A percentile compares a stretch with the other conserved stretches of the same genome.
Evolutionary conservation across 139 green algal species (phyloP).

Genomic region (Closterium sp.): DNA sequence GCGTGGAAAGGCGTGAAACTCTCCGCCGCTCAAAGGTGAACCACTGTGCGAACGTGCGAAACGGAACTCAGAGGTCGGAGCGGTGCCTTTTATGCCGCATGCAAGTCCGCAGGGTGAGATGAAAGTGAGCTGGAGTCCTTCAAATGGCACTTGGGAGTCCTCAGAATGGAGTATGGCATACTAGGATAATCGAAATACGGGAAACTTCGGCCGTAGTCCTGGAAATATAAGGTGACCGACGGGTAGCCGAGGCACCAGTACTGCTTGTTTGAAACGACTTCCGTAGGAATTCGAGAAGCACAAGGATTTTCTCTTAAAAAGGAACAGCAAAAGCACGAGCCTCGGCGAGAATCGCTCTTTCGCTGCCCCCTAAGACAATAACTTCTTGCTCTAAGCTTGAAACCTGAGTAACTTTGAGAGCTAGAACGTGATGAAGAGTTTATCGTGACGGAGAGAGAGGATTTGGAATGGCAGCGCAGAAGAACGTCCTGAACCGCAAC

Average conservation of each 20-base stretch:
- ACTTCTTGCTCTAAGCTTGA: not conserved
- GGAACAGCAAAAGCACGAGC: not conserved
- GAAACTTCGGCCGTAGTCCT: no score
- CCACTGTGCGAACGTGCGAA: no score
- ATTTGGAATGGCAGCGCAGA: not conserved
- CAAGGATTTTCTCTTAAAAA: not conserved
- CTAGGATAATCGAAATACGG: no score
- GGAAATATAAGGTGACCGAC: no score
- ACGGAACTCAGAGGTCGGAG: no score
- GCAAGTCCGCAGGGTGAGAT: no score
- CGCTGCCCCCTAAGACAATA: not conserved
- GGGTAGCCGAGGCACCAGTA: no score
- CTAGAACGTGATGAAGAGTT: not conserved
- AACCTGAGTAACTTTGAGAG: not conserved
- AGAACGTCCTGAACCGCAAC: not conserved
- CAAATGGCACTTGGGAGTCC: not conserved
- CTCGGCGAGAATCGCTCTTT: not conserved
- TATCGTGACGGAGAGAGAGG: not conserved
- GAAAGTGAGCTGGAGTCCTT: not conserved
- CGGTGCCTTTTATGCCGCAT: no score
- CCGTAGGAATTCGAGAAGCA: no score
- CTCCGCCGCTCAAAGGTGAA: no score
- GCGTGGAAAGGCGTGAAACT: no score
- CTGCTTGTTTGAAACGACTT: no score
- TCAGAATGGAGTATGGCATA: not conserved